Evolutionary conservation across 495 filamentous ascomycete genomes (phyloP), one percentile per base, ranked within the genome.

Genomic region (Astrothelium macrocarpum): DNA sequence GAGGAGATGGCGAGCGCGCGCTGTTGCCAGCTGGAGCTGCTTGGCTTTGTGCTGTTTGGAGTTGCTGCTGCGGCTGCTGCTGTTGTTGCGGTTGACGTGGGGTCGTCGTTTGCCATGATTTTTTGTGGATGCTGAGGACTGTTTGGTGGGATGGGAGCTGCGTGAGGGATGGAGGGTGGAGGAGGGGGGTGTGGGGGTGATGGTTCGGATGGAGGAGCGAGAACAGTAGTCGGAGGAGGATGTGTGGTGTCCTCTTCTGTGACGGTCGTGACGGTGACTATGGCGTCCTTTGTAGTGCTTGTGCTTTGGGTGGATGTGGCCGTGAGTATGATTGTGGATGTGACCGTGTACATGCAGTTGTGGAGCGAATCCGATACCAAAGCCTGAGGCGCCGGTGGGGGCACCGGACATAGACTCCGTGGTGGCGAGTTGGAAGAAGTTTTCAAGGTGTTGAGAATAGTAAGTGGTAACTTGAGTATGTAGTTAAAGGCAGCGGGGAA

Each of bases 1-100:
- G 85, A 66, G 65, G 90, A 87, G 42, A 97, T 87, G 18, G 82
- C 82, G 75, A 97, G 81, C 26, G 82, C 80, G 73, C 90, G 94
- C 73, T 96, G 91, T 66, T 77, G 80, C 90, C 90, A 93, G 34
- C 18, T 23, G 9, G 29, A 28, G 73, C 82, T 78, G 85, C 87
- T 90, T 46, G 31, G 61, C 12, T 59, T 29, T 45, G 29, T 42
- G 66, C 32, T 43, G 45, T 42, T 36, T 59, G 64, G 29, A 36
- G 61, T 65, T 65, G 62, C n/a, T 62, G 60, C 58, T 31, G 63
- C 29, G n/a, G 28, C 59, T 62, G 59, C n/a, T n/a, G n/a, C n/a
- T n/a, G n/a, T n/a, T n/a, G n/a, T n/a, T n/a, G n/a, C n/a, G n/a
- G n/a, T n/a, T n/a, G n/a, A n/a, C n/a, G n/a, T n/a, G n/a, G n/a